Conservation (phyloP, 805 yeast genomes). For the Spathaspora girioi region DNA sequence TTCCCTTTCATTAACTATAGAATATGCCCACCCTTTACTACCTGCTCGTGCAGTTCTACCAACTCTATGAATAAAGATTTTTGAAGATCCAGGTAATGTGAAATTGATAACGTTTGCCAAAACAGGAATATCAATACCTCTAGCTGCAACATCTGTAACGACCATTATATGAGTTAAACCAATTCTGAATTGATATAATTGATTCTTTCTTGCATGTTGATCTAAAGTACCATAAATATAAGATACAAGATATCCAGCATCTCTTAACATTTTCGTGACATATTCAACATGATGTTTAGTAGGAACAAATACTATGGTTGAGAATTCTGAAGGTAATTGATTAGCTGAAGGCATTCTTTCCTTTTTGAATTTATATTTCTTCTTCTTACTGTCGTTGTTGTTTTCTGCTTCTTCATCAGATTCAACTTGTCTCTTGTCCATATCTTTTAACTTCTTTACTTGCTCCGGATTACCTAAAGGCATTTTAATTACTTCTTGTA, state of each 20-base stretch:
- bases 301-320: conserved; percentile 93
- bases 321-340: conserved; percentile 76
- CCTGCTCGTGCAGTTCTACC: conserved; percentile 99
- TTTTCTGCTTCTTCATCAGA: conserved; percentile 55
- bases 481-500: conserved; percentile 81
- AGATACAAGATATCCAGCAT: conserved; percentile 82
- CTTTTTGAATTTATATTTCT: conserved; percentile 42
- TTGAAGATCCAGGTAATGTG: conserved; percentile 87
- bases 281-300: conserved; percentile 98
- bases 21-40: conserved; percentile 95
- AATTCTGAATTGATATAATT: conserved; percentile 75
- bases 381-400: conserved; percentile 32
- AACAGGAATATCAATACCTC: conserved; percentile 98
- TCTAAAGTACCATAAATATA: conserved; percentile 93
- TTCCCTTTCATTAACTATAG: conserved; percentile 80
- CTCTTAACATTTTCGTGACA: conserved; percentile 62
- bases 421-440: conserved; percentile 47
- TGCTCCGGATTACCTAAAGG: conserved; percentile 78
- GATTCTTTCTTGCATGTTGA: conserved; percentile 91
- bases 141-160: conserved; percentile 97
- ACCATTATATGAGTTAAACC: conserved; percentile 86
- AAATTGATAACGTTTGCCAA: conserved; percentile 92
- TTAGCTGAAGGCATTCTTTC: conserved; percentile 73
- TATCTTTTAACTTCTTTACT: conserved; percentile 46
- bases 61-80: conserved; percentile 93